Percentiles rank a stretch among this genome's conserved stretches.
These are phyloP conservation scores for Pichia scutulata DNA, from an alignment of 805 yeast genomes.

Conservation along the genomic window DNA sequence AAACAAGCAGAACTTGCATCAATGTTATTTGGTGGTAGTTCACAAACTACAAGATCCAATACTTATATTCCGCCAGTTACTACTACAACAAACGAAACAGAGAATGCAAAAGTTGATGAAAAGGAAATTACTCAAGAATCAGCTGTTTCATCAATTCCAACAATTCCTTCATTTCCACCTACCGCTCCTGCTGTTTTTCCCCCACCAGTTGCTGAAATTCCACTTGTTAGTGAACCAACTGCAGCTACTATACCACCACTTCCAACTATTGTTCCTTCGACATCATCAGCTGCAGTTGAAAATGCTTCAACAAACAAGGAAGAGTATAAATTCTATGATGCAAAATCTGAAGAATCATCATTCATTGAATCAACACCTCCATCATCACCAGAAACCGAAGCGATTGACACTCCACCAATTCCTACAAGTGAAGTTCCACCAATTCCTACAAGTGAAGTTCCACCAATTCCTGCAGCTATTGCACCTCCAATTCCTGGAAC, in stretches of 20 bases:
- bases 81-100: not conserved
- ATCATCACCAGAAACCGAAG: constrained; percentile 14
- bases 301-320: not conserved
- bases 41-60: constrained; percentile 19
- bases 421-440: constrained; percentile 11
- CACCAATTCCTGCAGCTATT: constrained; percentile 27
- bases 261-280: constrained; percentile 17
- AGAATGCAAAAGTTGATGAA: not conserved
- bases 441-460: constrained; percentile 12
- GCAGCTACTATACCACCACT: constrained; percentile 4
- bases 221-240: not conserved
- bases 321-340: constrained; percentile 12
- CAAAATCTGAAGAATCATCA: constrained; percentile 13
- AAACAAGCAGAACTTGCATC: constrained; percentile 53
- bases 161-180: not conserved
- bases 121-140: not conserved
- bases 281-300: constrained; percentile 5
- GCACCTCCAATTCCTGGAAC: constrained; percentile 23
- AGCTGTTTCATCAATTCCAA: not conserved
- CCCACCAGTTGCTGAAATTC: not conserved
- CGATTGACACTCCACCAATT: constrained; percentile 6
- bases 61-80: constrained; percentile 11
- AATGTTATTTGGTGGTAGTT: constrained; percentile 42
- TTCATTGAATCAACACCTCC: constrained; percentile 21
- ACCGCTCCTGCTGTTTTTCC: not conserved